Evolutionary conservation across 805 yeast species (phyloP).

Genomic region (Candida loeiensis): DNA sequence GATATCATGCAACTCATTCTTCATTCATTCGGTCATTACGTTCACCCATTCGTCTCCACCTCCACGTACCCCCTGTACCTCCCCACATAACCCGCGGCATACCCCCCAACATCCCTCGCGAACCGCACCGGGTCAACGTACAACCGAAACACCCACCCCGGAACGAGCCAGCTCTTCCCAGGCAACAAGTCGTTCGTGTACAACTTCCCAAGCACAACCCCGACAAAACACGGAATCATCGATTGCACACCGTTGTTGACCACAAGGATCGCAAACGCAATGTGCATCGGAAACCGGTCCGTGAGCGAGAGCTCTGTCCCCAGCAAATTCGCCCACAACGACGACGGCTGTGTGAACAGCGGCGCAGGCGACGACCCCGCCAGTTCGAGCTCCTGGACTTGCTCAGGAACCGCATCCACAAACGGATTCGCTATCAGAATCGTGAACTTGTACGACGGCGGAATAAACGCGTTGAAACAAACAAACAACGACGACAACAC

Average conservation of each 20-base stretch:
- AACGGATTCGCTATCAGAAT: constrained; percentile 25
- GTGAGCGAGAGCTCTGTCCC: constrained; percentile 24
- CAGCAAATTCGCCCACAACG: not conserved
- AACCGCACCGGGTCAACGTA: constrained; percentile 24
- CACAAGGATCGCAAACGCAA: constrained; percentile 31
- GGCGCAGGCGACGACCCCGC: not conserved
- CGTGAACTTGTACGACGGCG: constrained; percentile 33
- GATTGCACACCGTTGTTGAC: constrained; percentile 37
- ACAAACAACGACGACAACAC: constrained; percentile 37
- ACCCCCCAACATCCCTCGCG: not conserved
- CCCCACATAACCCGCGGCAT: not conserved
- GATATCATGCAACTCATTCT: too few species aligned
- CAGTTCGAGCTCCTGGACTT: not conserved
- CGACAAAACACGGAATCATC: constrained; percentile 34
- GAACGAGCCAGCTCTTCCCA: constrained; percentile 34
- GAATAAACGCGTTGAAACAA: constrained; percentile 34
- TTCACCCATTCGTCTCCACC: not conserved
- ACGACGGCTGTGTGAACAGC: not conserved
- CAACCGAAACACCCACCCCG: constrained; percentile 23
- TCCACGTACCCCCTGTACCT: constrained; percentile 1
- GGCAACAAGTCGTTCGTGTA: constrained; percentile 34
- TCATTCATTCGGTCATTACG: too few species aligned
- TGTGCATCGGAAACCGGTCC: constrained; percentile 40
- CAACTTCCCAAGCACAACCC: constrained; percentile 36
- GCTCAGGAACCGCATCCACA: not conserved